These are phyloP conservation scores for Chalciporus piperatus DNA, from an alignment of 768 basidiomycete genomes.

Conservation along the genomic window DNA sequence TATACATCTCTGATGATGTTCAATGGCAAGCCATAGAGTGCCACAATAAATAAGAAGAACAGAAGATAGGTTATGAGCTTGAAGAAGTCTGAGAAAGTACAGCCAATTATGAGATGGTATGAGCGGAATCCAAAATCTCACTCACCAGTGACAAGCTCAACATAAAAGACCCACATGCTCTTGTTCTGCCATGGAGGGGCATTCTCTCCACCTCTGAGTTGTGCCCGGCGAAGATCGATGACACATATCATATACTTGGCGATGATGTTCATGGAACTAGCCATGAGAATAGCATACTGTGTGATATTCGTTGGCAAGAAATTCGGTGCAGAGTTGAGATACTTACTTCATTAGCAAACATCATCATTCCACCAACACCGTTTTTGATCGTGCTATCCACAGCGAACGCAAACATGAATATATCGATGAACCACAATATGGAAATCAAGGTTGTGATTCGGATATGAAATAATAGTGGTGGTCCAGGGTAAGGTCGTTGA, in stretches of 20 bases:
- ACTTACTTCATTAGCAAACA: conserved; percentile 91
- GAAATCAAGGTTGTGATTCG: conserved; percentile 74
- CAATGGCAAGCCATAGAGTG: conserved; percentile 90
- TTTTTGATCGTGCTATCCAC: conserved; percentile 75
- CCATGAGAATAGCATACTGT: conserved; percentile 87
- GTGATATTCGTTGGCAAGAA: conserved; percentile 11
- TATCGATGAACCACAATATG: conserved; percentile 72
- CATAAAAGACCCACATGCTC: conserved; percentile 95
- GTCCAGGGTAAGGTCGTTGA: conserved; percentile 86
- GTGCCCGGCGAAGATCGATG: conserved; percentile 79
- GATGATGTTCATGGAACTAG: conserved; percentile 72
- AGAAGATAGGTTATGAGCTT: conserved; percentile 89
- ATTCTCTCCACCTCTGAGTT: conserved; percentile 74
- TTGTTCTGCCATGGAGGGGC: conserved; percentile 96
- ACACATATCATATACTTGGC: conserved; percentile 81
- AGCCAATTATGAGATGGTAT: conserved; percentile 6
- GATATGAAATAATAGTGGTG: conserved; percentile 79
- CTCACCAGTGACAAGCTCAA: conserved; percentile 87
- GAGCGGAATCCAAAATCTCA: conserved; percentile 6
- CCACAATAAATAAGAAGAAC: conserved; percentile 93
- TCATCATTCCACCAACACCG: conserved; percentile 87
- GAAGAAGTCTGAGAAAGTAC: conserved; percentile 69
- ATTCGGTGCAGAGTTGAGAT: background rate
- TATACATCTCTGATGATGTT: conserved; percentile 98
- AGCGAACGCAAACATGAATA: conserved; percentile 75